phyloP scores from a whole-genome alignment of 2,329 filamentous ascomycete genomes.

The Pyricularia sp. region DNA sequence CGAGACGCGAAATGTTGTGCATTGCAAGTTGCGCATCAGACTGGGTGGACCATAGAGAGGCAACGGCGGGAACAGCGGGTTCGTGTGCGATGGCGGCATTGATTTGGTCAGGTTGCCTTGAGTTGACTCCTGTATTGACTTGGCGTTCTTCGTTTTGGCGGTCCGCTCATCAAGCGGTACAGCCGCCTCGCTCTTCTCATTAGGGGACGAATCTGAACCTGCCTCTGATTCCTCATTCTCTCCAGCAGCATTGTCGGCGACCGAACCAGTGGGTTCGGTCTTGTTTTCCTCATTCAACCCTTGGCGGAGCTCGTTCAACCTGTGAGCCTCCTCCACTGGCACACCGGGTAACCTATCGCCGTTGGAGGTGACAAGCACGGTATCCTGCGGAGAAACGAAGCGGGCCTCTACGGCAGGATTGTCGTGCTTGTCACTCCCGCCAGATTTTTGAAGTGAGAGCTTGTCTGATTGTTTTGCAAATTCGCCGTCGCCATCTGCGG shows the following conservation, averaged over 20 bases:
- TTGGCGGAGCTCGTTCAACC: conserved; percentile 51
- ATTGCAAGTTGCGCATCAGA: conserved; percentile 50
- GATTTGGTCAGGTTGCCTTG: conserved; percentile 31
- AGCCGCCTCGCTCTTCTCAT: neutral
- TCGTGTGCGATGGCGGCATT: conserved; percentile 55
- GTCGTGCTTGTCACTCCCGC: conserved; percentile 15
- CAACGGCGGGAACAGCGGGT: conserved; percentile 73
- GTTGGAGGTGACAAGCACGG: conserved; percentile 55
- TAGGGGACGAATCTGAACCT: neutral
- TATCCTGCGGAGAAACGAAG: conserved; percentile 57
- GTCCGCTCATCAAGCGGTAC: neutral
- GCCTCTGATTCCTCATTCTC: no score
- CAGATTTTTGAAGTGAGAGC: conserved; percentile 28
- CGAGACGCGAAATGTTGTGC: conserved; percentile 47
- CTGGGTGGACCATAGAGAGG: conserved; percentile 71
- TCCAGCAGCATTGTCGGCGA: neutral
- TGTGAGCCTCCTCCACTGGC: conserved; percentile 55
- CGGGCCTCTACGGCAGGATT: conserved; percentile 48
- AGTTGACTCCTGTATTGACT: conserved; percentile 27
- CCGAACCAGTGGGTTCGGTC: neutral
- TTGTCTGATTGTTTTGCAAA: conserved; percentile 51
- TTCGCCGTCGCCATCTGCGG: conserved; percentile 29
- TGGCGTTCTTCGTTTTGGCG: conserved; percentile 18
- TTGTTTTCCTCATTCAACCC: conserved; percentile 20
- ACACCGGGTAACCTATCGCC: conserved; percentile 55